These are phyloP conservation scores for Periconia digitata DNA, from an alignment of 2,329 filamentous ascomycete genomes.

Conservation along the genomic window DNA sequence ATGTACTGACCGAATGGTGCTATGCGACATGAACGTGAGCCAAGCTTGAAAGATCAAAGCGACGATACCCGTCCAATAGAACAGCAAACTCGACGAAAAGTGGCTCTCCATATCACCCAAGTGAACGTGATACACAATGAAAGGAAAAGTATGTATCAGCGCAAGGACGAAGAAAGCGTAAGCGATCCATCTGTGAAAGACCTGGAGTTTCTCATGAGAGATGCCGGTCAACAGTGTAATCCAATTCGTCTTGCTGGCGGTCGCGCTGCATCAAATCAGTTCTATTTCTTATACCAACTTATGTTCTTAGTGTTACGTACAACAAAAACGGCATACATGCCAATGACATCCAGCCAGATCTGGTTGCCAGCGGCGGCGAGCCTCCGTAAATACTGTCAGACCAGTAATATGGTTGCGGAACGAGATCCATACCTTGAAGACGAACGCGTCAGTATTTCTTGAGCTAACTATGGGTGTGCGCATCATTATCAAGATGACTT, in stretches of 20 bases:
- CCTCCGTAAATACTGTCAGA: conserved; percentile 16
- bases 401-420: conserved; percentile 26
- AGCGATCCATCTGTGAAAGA: conserved; percentile 30
- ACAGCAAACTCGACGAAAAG: conserved; percentile 47
- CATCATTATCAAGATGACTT: not conserved
- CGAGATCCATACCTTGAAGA: conserved; percentile 19
- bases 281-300: not conserved
- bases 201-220: conserved; percentile 59
- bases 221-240: conserved; percentile 58
- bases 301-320: conserved; percentile 9
- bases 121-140: conserved; percentile 55
- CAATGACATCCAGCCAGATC: conserved; percentile 33
- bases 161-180: conserved; percentile 58
- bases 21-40: conserved; percentile 58
- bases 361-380: conserved; percentile 32
- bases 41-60: conserved; percentile 57
- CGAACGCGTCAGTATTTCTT: not conserved
- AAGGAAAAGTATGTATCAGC: conserved; percentile 62
- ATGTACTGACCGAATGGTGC: conserved; percentile 49
- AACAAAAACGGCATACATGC: conserved; percentile 33
- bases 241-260: conserved; percentile 59
- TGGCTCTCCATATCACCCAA: conserved; percentile 52
- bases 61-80: conserved; percentile 60
- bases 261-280: conserved; percentile 32
- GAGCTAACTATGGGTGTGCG: not conserved